Conservation (phyloP, 1,139 yeast genomes). For the Geotrichum macrosporum region DNA sequence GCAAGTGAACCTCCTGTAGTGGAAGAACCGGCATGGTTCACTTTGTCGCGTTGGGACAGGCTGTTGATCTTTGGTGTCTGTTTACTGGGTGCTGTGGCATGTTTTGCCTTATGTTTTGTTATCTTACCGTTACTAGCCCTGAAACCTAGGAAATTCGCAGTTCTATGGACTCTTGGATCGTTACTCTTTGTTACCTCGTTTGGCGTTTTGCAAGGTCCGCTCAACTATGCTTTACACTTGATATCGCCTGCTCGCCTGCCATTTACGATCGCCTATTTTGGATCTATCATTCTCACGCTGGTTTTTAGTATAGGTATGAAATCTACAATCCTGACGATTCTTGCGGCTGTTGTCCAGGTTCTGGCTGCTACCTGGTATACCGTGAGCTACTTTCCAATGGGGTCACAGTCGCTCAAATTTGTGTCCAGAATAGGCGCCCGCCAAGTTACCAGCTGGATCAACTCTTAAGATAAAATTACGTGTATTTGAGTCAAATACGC, state of each 20-base stretch:
- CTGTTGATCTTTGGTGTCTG: constrained; percentile 74
- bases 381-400: constrained; percentile 91
- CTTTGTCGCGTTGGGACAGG: constrained; percentile 72
- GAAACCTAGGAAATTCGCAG: constrained; percentile 86
- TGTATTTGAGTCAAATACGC: too few relatives aligned
- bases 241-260: constrained; percentile 71
- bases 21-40: constrained; percentile 58
- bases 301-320: constrained; percentile 51
- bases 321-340: constrained; percentile 70
- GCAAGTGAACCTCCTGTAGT: constrained; percentile 17
- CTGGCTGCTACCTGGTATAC: constrained; percentile 86
- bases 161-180: constrained; percentile 84
- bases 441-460: constrained; percentile 50
- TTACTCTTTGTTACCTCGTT: constrained; percentile 80
- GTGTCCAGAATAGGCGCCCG: constrained; percentile 75
- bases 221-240: constrained; percentile 68
- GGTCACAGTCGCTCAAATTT: constrained; percentile 81
- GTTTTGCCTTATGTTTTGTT: constrained; percentile 77
- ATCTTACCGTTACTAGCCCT: constrained; percentile 85
- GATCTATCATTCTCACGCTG: constrained; percentile 64
- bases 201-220: constrained; percentile 90
- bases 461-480: too few relatives aligned
- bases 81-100: constrained; percentile 66
- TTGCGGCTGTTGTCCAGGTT: constrained; percentile 72
- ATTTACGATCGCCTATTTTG: constrained; percentile 75